A percentile compares a stretch with the other conserved stretches of the same genome.
Conservation (phyloP, 768 basidiomycete genomes). For the Roridomyces roridus region DNA sequence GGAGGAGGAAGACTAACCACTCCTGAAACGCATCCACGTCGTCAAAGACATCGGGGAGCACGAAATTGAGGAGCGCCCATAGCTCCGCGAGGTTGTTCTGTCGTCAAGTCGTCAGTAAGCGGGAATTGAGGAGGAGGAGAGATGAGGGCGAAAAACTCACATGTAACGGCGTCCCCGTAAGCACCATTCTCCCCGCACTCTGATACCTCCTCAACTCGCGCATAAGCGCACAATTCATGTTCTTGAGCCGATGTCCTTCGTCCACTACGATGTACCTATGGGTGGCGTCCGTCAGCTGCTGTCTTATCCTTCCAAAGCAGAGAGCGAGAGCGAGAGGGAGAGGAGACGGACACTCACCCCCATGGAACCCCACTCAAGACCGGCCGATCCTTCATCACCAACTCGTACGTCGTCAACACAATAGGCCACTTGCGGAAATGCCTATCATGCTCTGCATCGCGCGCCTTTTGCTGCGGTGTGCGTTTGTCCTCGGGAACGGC, state of each 20-base stretch:
- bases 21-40: slow-evolving; percentile 91
- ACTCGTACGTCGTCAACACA: slow-evolving; percentile 92
- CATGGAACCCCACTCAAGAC: slow-evolving; percentile 32
- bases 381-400: slow-evolving; percentile 81
- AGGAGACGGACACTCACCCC: slow-evolving; percentile 13
- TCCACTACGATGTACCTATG: slow-evolving; percentile 97
- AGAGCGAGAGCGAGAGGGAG: neutral
- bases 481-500: no score
- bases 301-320: neutral
- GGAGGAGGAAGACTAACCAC: slow-evolving; percentile 55
- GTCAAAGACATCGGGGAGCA: slow-evolving; percentile 91
- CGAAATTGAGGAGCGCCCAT: slow-evolving; percentile 95
- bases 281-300: neutral
- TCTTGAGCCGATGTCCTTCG: slow-evolving; percentile 95
- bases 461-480: slow-evolving; percentile 4
- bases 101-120: neutral
- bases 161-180: slow-evolving; percentile 96
- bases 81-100: slow-evolving; percentile 96
- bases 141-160: slow-evolving; percentile 49
- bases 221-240: slow-evolving; percentile 90
- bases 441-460: slow-evolving; percentile 5
- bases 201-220: slow-evolving; percentile 87
- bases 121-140: neutral
- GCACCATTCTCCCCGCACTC: slow-evolving; percentile 86
- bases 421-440: slow-evolving; percentile 61